Evolutionary conservation across 1,284 basidiomycete genomes (phyloP).

Genomic region (Trametes hirsuta): DNA sequence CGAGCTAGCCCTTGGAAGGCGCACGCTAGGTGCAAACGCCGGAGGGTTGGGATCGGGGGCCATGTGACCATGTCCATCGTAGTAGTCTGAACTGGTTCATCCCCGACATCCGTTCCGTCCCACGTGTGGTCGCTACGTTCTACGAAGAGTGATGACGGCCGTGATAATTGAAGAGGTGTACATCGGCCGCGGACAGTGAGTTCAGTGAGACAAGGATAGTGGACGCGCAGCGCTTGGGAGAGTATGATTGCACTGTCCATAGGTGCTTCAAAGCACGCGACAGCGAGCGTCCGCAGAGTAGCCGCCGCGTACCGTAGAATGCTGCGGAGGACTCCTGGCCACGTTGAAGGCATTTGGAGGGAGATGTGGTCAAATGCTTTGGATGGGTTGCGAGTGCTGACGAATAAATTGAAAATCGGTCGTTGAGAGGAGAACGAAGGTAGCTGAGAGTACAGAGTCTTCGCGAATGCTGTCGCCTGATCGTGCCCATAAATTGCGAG

Average conservation of each 20-base stretch:
- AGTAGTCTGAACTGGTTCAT: background rate
- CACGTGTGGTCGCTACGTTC: background rate
- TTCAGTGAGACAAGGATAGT: constrained; percentile 29
- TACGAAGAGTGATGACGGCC: constrained; percentile 1
- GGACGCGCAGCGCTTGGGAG: constrained; percentile 21
- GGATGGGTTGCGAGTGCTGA: constrained; percentile 24
- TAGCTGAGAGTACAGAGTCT: background rate
- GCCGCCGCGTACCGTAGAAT: constrained; percentile 31
- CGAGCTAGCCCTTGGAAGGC: constrained; percentile 24
- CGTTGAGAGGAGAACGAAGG: background rate
- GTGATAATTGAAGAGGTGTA: constrained; percentile 10
- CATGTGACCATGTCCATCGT: background rate
- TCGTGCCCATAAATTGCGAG: constrained; percentile 25
- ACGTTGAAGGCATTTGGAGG: background rate
- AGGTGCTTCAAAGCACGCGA: constrained; percentile 29
- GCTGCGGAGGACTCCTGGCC: constrained; percentile 12
- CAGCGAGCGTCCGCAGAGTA: constrained; percentile 32
- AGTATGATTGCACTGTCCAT: constrained; percentile 26
- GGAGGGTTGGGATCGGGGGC: constrained; percentile 19
- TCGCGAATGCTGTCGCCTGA: constrained; percentile 4
- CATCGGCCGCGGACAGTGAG: constrained; percentile 35
- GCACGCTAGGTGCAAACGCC: constrained; percentile 33
- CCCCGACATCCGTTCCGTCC: background rate
- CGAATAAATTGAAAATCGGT: constrained; percentile 31
- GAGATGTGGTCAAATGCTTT: constrained; percentile 6